Base-by-base conservation (phyloP, 805 yeast species). In the Candida dajiaensis region DNA sequence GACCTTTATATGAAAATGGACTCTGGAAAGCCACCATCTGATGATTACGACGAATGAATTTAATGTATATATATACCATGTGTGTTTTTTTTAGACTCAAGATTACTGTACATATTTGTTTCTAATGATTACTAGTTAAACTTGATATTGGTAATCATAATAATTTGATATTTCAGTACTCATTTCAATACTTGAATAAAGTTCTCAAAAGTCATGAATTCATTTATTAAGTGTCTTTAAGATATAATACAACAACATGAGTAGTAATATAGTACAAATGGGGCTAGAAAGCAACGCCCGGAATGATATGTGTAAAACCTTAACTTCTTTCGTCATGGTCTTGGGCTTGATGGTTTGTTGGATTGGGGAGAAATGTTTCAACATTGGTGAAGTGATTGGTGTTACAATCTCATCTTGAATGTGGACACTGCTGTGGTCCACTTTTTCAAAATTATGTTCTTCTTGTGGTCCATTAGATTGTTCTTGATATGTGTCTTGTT, bases 1-100 rank as follows among this genome's bases (percentile, higher is more conserved):
- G 97, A 90, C 62, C 63, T 85, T 54, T 90, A 90, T 58, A 76
- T 90, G 84, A 78, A 90, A 56, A 80, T 86, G 56, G 97, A 89
- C 55, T 76, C 83, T 61, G 81, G 83, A 4, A 77, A 77, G 41
- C 97, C 98, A 21, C 97, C 98, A 18, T 62, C 73, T 41, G 83
- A 86, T 60, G 98, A 94, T 68, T 94, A 89, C 66, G 95, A 89
- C 59, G 76, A 74, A 39, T 77, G 56, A 63, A 8, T 38, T n/a
- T 23, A 38, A 38, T 33, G 36, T 33, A 33, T 33, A 33, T 33
- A 33, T 8, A 16, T 29, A 29, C n/a, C n/a, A n/a, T n/a, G n/a
- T n/a, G n/a, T n/a, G n/a, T n/a, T n/a, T n/a, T n/a, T n/a, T 22
- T 22, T 22, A 22, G 18, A 16, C 13, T n/a, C n/a, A n/a, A 33